phyloP scores from a whole-genome alignment of 306 rosid species.

The Quercus glauca region DNA sequence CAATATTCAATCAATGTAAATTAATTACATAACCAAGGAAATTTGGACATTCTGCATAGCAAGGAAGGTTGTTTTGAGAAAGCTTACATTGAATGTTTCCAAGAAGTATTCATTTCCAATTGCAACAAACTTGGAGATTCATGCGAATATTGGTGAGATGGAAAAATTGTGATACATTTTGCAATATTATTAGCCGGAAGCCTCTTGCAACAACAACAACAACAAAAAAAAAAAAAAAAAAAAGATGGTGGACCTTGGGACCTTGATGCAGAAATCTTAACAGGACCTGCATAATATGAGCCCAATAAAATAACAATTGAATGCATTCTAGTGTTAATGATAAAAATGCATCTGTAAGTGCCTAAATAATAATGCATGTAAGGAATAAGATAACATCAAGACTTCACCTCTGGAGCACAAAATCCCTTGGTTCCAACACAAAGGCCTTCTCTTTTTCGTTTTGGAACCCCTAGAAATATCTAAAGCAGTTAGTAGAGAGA shows the following conservation, averaged over 20 bases:
- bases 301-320: too few species aligned
- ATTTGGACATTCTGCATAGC: constrained; percentile 44
- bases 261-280: constrained; percentile 62
- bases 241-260: constrained; percentile 26
- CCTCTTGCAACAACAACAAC: too few species aligned
- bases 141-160: background rate
- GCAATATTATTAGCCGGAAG: background rate
- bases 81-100: constrained; percentile 48
- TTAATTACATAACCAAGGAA: constrained; percentile 11
- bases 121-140: constrained; percentile 44
- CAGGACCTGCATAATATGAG: constrained; percentile 46
- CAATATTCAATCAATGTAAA: too few species aligned
- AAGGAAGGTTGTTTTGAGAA: constrained; percentile 42
- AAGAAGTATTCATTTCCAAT: constrained; percentile 56
- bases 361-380: too few species aligned
- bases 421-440: constrained; percentile 77
- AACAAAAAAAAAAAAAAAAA: too few species aligned
- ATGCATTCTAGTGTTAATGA: too few species aligned
- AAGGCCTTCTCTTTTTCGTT: constrained; percentile 57
- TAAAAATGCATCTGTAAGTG: too few species aligned
- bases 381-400: background rate
- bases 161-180: background rate
- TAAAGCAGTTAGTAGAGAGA: background rate
- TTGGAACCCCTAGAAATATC: constrained; percentile 44
- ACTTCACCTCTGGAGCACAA: constrained; percentile 71